These are phyloP conservation scores for Populus ilicifolia DNA, from an alignment of 345 rosid genomes.

Conservation along the genomic window DNA sequence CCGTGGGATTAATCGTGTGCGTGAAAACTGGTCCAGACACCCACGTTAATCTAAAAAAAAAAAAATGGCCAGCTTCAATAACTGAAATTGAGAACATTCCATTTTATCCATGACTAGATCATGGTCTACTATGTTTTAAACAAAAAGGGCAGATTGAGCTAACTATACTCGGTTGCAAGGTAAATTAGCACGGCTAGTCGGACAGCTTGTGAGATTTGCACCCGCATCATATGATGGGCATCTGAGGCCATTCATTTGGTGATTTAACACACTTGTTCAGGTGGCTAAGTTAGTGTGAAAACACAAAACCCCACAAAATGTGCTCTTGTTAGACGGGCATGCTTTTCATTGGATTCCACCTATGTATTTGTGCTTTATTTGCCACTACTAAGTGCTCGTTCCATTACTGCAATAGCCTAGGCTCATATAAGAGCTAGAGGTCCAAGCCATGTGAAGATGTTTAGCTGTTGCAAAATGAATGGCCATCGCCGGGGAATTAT, in stretches of 20 bases:
- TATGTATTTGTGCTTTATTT: neutral
- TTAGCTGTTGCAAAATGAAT: neutral
- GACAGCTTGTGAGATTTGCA: neutral
- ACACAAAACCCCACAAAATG: neutral
- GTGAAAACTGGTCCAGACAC: no score
- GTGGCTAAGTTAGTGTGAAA: neutral
- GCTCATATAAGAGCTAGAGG: neutral
- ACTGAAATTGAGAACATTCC: slow-evolving; percentile 26
- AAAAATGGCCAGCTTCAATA: slow-evolving; percentile 27
- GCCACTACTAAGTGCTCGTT: neutral
- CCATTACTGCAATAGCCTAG: neutral
- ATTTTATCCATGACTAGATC: slow-evolving; percentile 3
- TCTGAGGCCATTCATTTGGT: neutral
- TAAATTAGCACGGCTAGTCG: neutral
- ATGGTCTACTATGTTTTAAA: neutral
- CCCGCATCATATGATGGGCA: neutral
- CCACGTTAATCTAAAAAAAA: no score
- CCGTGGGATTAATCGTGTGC: no score
- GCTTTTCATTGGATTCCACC: neutral
- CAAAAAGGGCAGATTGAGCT: neutral
- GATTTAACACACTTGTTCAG: slow-evolving; percentile 2
- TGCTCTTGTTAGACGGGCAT: neutral
- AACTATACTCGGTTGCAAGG: neutral
- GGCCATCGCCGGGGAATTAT: neutral
- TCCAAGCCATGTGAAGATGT: neutral